A percentile compares a stretch with the other conserved stretches of the same genome.
Evolutionary conservation across 768 basidiomycete genomes (phyloP).

Genomic region (Phylloporus sp.): DNA sequence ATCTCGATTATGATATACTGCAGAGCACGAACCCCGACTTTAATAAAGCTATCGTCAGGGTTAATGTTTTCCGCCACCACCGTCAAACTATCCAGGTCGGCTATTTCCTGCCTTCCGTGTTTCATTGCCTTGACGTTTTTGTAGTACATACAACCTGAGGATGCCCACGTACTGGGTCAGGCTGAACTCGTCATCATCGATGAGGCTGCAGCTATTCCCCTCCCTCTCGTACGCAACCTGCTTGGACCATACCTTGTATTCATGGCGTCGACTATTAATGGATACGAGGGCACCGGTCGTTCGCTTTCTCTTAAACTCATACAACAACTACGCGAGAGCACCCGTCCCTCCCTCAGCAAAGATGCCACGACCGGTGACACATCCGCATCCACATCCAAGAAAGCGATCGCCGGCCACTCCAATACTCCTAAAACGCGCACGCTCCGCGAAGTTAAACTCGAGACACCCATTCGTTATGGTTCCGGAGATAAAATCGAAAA

Average conservation of each 20-base stretch:
- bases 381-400: conserved; percentile 46
- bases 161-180: conserved; percentile 95
- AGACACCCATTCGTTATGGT: conserved; percentile 91
- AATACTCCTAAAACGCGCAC: conserved; percentile 61
- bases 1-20: conserved; percentile 93
- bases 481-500: conserved; percentile 84
- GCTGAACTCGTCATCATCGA: conserved; percentile 97
- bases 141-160: conserved; percentile 98
- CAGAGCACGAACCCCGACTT: conserved; percentile 94
- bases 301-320: conserved; percentile 97
- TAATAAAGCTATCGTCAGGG: conserved; percentile 91
- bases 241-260: conserved; percentile 97
- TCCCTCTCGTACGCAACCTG: conserved; percentile 91
- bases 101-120: not conserved
- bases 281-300: conserved; percentile 99
- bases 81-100: conserved; percentile 93
- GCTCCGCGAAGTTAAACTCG: conserved; percentile 89
- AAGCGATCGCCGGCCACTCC: conserved; percentile 42
- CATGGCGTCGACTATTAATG: conserved; percentile 99
- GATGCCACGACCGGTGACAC: conserved; percentile 42
- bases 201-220: conserved; percentile 96
- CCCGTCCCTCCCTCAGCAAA: conserved; percentile 72
- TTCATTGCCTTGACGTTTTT: conserved; percentile 2
- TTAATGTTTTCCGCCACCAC: conserved; percentile 90
- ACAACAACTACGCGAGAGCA: conserved; percentile 91